phyloP scores from a whole-genome alignment of 306 rosid genomes.

The Citrullus colocynthis region DNA sequence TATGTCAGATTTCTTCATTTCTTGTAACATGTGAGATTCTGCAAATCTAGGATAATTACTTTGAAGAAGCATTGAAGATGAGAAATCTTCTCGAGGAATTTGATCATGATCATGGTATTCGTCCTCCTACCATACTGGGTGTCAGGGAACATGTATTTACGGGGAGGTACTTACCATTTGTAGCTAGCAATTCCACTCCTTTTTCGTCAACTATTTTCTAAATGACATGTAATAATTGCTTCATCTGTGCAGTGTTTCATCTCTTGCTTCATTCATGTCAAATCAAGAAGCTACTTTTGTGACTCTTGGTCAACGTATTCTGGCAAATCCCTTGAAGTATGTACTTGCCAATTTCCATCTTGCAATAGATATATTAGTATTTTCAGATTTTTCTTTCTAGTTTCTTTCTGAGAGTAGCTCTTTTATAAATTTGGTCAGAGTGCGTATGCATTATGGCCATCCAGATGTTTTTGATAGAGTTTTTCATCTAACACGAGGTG shows the following conservation, averaged over 20 bases:
- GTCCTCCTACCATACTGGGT: conserved; percentile 81
- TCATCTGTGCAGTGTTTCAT: conserved; percentile 65
- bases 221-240: not conserved
- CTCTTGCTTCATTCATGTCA: conserved; percentile 87
- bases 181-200: not conserved
- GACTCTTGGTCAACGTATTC: conserved; percentile 89
- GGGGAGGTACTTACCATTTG: conserved; percentile 46
- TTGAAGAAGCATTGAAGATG: conserved; percentile 78
- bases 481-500: conserved; percentile 91
- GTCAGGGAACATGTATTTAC: conserved; percentile 92
- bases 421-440: conserved; percentile 34
- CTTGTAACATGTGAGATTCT: not conserved
- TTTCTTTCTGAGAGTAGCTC: not conserved
- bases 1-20: not conserved
- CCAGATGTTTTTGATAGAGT: conserved; percentile 95
- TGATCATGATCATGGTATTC: conserved; percentile 60
- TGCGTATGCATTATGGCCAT: conserved; percentile 97
- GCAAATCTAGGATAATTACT: conserved; percentile 35
- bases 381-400: not conserved
- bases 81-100: conserved; percentile 96
- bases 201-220: not conserved
- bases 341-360: conserved; percentile 1
- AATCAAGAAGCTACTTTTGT: conserved; percentile 88
- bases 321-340: conserved; percentile 92
- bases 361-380: conserved; percentile 8